Evolutionary conservation across 805 yeast genomes (phyloP).

Genomic region (Schizosaccharomyces japonicus): DNA sequence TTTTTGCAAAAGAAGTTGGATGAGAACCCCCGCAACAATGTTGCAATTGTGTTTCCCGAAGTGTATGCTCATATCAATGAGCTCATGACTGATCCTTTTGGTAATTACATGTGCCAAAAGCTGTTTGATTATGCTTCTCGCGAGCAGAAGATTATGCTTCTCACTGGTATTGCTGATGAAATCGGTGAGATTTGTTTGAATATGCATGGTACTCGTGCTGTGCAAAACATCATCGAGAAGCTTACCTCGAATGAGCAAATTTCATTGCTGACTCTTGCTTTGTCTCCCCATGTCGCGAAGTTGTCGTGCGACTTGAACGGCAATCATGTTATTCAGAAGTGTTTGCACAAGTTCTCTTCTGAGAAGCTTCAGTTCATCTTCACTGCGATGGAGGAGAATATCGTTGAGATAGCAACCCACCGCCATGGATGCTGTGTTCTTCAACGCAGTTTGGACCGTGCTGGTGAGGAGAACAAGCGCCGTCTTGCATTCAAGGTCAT

Average conservation of each 20-base stretch:
- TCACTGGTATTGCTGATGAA: constrained; percentile 46
- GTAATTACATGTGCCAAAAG: constrained; percentile 86
- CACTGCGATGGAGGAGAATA: constrained; percentile 53
- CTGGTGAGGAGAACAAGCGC: constrained; percentile 42
- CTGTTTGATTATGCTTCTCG: constrained; percentile 50
- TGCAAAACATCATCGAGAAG: constrained; percentile 78
- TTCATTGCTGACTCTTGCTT: constrained; percentile 31
- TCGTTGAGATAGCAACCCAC: constrained; percentile 71
- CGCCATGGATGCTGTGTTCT: constrained; percentile 94
- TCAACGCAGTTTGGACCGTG: constrained; percentile 85
- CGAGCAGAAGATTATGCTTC: constrained; percentile 45
- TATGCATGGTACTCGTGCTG: constrained; percentile 89
- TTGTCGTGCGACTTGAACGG: constrained; percentile 81
- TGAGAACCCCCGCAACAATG: constrained; percentile 16
- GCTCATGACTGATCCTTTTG: constrained; percentile 81
- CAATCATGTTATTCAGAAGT: constrained; percentile 86
- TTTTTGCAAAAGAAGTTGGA: constrained; percentile 75
- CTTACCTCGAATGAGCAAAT: constrained; percentile 50
- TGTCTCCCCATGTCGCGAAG: constrained; percentile 48
- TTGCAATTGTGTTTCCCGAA: constrained; percentile 47
- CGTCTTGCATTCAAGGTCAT: constrained; percentile 47
- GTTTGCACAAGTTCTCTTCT: constrained; percentile 47
- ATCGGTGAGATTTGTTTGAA: constrained; percentile 64
- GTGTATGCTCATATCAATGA: constrained; percentile 56
- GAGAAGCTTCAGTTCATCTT: constrained; percentile 69